Base-by-base conservation (phyloP, 169 alveolate genomes). In the Plasmodium adleri region DNA sequence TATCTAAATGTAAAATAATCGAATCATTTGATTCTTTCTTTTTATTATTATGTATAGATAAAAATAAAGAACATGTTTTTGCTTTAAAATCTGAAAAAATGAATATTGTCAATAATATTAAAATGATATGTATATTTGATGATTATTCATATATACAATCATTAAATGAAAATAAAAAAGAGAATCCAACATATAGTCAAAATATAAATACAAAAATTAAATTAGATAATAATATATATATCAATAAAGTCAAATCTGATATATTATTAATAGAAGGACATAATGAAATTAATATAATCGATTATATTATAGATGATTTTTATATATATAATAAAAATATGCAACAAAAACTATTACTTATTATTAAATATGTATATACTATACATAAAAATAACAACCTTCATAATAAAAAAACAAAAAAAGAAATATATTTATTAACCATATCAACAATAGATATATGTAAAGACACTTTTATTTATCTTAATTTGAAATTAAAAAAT, bases 91-190 rank as follows among this genome's bases (percentile, higher is more conserved):
- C 92, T 7, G 88, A 86, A 54, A 86, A 32, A 17, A 13, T 52
- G 66, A 73, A 71, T 28, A 73, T 86, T n/a, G 92, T 86, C 1
- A 86, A 86, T 10, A 86, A 52, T 62, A 3, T 73, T n/a, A 86
- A 86, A 59, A 64, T 86, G 85, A 7, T 86, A 7, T 86, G 92
- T 20, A 67, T 86, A 28, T 86, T 86, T 60, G 92, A 86, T 15
- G 83, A 83, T 7, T n/a, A 60, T 32, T 47, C 32, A 8, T 9
- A 43, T 60, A 70, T 5, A 13, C 10, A 13, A 26, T 7, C 9
- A 3, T 52, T 17, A 3, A 32, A 32, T 9, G 39, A 4, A 1
- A 17, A 22, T 12, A 13, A 72, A n/a, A 75, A 75, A 17, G 52
- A 0, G 45, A 10, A 71, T 22, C 0, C 15, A 71, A 17, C 49